Conservation (phyloP, 768 basidiomycete species). For the Pilatotrama ljubarskyi region DNA sequence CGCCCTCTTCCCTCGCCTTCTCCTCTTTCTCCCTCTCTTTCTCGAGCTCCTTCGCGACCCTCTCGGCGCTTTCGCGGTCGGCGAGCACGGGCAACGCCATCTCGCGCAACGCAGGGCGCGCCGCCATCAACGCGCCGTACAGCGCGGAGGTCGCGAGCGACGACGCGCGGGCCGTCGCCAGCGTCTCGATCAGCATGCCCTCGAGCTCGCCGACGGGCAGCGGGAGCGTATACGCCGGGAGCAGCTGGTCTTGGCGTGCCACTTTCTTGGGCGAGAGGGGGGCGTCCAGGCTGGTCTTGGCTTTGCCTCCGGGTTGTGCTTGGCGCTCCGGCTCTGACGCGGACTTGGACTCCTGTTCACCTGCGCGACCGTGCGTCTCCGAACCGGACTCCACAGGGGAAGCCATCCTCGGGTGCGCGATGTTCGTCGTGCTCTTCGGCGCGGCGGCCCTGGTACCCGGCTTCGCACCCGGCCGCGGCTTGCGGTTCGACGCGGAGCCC, state of each 20-base stretch:
- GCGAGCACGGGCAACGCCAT: constrained; percentile 16
- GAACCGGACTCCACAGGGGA: background rate
- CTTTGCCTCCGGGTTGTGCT: background rate
- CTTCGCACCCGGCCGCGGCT: background rate
- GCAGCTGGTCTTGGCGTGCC: no score
- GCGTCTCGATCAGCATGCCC: constrained; percentile 68
- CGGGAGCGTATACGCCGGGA: constrained; percentile 13
- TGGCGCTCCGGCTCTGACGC: background rate
- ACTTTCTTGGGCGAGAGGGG: background rate
- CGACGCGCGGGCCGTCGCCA: constrained; percentile 73
- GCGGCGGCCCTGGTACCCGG: background rate
- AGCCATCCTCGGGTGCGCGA: background rate
- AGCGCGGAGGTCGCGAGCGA: constrained; percentile 58
- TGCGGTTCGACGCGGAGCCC: background rate
- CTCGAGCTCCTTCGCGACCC: background rate
- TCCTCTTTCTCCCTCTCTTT: constrained; percentile 34
- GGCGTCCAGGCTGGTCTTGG: background rate
- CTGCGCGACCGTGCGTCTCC: no score
- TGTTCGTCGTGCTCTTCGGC: constrained; percentile 12
- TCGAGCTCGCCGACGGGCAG: constrained; percentile 46
- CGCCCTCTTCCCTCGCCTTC: constrained; percentile 1
- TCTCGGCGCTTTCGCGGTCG: background rate
- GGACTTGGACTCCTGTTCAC: background rate
- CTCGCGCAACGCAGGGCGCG: constrained; percentile 49
- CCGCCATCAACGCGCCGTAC: constrained; percentile 50